phyloP scores from a whole-genome alignment of 164 flowering plant genomes.

The Cinnamomum chago region DNA sequence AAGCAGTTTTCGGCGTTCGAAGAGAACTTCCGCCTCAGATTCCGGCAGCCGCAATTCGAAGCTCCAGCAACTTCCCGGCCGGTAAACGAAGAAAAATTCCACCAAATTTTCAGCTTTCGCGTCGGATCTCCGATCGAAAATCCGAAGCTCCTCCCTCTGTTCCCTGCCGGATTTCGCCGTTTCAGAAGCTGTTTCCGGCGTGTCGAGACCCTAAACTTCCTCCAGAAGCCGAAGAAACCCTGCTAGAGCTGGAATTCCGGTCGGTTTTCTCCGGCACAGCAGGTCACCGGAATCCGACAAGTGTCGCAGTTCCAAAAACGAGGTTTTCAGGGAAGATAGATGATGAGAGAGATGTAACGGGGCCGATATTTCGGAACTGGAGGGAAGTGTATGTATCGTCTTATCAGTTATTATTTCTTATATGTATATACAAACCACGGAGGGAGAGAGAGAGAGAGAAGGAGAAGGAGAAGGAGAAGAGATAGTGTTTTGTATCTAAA shows the following conservation, averaged over 20 bases:
- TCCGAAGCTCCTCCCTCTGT: not conserved
- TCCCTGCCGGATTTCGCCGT: no score
- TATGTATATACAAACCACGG: no score
- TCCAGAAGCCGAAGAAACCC: no score
- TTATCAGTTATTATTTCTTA: no score
- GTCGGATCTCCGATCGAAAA: not conserved
- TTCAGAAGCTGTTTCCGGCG: no score
- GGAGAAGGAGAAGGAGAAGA: not conserved
- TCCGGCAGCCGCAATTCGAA: not conserved
- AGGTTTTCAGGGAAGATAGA: not conserved
- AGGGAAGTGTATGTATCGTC: not conserved
- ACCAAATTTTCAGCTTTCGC: not conserved
- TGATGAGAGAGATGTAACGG: not conserved
- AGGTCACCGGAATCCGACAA: not conserved
- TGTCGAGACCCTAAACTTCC: not conserved
- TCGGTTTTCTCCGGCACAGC: no score
- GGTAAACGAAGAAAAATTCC: not conserved
- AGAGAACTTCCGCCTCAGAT: not conserved
- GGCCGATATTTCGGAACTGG: not conserved
- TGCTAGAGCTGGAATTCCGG: no score
- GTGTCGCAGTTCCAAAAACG: not conserved
- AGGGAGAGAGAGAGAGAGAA: not conserved
- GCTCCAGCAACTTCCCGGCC: not conserved
- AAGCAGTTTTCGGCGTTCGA: no score
- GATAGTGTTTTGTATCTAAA: no score